A percentile compares a stretch with the other conserved stretches of the same genome.
These are phyloP conservation scores for Colletotrichum paranaense DNA, from an alignment of 2,329 filamentous ascomycete species.

Conservation along the genomic window DNA sequence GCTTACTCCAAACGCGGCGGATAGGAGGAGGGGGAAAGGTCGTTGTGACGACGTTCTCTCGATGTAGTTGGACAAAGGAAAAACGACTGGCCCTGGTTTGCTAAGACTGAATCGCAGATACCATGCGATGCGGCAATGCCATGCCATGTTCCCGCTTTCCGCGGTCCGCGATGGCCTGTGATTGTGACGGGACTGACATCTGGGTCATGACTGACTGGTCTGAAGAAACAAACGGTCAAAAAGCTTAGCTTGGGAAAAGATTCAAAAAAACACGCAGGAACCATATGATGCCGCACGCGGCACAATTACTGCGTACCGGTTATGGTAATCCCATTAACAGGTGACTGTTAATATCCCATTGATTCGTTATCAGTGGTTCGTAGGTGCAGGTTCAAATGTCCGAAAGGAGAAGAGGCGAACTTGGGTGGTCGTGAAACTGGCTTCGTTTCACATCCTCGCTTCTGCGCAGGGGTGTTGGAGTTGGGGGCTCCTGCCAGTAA, in stretches of 20 bases:
- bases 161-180: slow-evolving; percentile 4
- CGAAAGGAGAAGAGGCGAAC: slow-evolving; percentile 32
- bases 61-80: slow-evolving; percentile 25
- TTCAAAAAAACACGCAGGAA: slow-evolving; percentile 10
- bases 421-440: slow-evolving; percentile 30
- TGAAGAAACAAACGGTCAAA: slow-evolving; percentile 29
- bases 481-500: neutral
- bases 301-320: neutral
- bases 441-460: slow-evolving; percentile 32
- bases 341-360: slow-evolving; percentile 13
- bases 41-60: slow-evolving; percentile 19
- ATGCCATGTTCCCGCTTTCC: slow-evolving; percentile 7
- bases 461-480: neutral
- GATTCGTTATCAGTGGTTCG: slow-evolving; percentile 31
- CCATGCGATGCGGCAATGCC: neutral
- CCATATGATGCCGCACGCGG: slow-evolving; percentile 25
- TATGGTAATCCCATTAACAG: slow-evolving; percentile 7
- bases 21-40: neutral
- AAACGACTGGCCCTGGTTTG: slow-evolving; percentile 28
- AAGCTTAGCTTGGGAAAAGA: slow-evolving; percentile 28
- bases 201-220: neutral
- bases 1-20: slow-evolving; percentile 29
- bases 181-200: neutral
- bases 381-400: slow-evolving; percentile 20
- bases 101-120: slow-evolving; percentile 16